Evolutionary conservation across 1,284 basidiomycete genomes (phyloP).

Genomic region (Cryptococcus hybrid): DNA sequence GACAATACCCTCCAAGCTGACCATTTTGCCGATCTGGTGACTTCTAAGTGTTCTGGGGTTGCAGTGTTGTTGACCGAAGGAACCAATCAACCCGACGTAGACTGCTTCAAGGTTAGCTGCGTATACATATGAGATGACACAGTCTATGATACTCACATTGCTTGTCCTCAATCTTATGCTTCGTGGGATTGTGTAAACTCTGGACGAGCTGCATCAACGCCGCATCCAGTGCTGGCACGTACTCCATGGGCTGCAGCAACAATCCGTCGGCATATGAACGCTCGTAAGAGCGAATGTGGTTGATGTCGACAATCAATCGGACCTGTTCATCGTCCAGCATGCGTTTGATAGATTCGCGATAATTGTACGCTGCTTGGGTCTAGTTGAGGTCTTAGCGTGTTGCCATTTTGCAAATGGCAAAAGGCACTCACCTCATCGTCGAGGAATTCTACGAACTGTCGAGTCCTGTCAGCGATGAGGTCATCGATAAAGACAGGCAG

Average conservation of each 20-base stretch:
- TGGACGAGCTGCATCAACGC: conserved; percentile 76
- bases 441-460: conserved; percentile 84
- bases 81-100: conserved; percentile 91
- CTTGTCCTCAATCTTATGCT: conserved; percentile 78
- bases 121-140: background rate
- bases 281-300: conserved; percentile 93
- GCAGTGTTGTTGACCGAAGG: conserved; percentile 98
- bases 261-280: conserved; percentile 67
- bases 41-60: conserved; percentile 90
- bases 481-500: conserved; percentile 58
- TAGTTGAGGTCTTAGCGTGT: conserved; percentile 2
- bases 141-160: conserved; percentile 51
- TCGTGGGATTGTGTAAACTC: conserved; percentile 71
- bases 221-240: conserved; percentile 86
- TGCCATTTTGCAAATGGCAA: background rate
- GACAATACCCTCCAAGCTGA: conserved; percentile 96
- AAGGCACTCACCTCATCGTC: conserved; percentile 65
- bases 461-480: conserved; percentile 68
- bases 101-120: conserved; percentile 33
- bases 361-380: conserved; percentile 59
- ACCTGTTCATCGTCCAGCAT: conserved; percentile 83
- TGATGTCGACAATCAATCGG: conserved; percentile 92
- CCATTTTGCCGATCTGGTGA: conserved; percentile 90
- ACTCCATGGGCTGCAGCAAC: conserved; percentile 83
- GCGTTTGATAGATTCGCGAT: conserved; percentile 78